These are phyloP conservation scores for Ophiostoma sp. DNA, from an alignment of 2,329 filamentous ascomycete species.

Conservation along the genomic window DNA sequence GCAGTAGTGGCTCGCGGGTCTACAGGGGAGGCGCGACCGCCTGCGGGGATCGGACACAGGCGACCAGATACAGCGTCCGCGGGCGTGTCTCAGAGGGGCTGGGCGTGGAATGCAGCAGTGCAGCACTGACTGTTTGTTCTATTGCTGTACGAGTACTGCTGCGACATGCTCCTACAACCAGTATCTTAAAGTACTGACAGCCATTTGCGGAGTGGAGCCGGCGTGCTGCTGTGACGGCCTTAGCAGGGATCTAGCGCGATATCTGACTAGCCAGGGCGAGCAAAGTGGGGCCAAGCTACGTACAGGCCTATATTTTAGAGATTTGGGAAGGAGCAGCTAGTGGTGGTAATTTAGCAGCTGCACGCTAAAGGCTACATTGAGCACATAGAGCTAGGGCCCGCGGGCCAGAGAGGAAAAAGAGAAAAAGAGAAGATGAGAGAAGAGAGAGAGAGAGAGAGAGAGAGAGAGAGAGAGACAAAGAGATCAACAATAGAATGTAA, in stretches of 20 bases:
- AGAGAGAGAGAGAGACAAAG: background rate
- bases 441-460: background rate
- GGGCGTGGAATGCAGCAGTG: background rate
- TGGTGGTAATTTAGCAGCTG: slow-evolving; percentile 1
- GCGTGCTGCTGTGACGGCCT: background rate
- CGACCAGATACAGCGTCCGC: background rate
- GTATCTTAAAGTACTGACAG: no score
- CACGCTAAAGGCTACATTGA: background rate
- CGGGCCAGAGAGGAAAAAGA: background rate
- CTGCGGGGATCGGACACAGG: no score
- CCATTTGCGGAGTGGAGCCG: background rate
- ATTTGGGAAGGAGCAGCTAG: background rate
- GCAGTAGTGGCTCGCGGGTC: background rate
- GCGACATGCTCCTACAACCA: no score
- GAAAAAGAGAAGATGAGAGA: background rate
- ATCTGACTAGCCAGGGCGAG: slow-evolving; percentile 16
- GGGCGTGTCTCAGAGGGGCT: background rate
- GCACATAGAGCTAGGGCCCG: background rate
- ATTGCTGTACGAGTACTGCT: background rate
- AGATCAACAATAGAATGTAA: background rate
- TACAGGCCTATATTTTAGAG: slow-evolving; percentile 5
- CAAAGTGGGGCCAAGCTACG: slow-evolving; percentile 4
- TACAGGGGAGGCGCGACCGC: background rate
- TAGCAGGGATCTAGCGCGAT: slow-evolving; percentile 17
- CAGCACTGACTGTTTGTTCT: background rate